Evolutionary conservation across 345 rosid species (phyloP).

Genomic region (Eucalyptus albens): DNA sequence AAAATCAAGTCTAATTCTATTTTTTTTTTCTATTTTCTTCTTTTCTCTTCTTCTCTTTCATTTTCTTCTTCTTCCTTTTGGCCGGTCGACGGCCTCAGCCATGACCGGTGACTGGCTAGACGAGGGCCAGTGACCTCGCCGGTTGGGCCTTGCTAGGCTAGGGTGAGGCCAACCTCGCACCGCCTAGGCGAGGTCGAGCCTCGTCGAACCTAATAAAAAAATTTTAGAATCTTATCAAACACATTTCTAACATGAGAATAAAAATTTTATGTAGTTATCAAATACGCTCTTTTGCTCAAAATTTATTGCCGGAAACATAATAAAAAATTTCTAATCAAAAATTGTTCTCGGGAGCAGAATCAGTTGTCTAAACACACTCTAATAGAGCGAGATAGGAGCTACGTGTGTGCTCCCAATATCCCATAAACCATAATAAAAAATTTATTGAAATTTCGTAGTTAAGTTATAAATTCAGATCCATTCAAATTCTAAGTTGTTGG

Average conservation of each 20-base stretch:
- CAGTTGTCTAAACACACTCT: accelerated
- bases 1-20: no score
- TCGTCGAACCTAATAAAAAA: no score
- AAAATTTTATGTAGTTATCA: accelerated
- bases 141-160: accelerated
- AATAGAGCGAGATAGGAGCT: accelerated
- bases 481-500: accelerated
- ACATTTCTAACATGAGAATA: accelerated
- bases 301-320: accelerated
- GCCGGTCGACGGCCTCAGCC: accelerated
- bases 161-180: accelerated
- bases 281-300: accelerated
- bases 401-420: background rate
- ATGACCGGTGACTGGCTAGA: accelerated
- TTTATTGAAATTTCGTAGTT: background rate
- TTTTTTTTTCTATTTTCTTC: no score
- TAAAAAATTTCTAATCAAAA: no score
- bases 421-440: accelerated
- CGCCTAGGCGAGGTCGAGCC: accelerated
- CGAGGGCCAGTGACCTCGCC: accelerated
- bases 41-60: no score
- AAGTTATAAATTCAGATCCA: background rate
- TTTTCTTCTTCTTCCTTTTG: no score
- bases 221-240: accelerated
- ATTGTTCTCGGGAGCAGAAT: accelerated